Conservation (phyloP, 768 basidiomycete genomes). For the Hortiboletus flavorubellus region DNA sequence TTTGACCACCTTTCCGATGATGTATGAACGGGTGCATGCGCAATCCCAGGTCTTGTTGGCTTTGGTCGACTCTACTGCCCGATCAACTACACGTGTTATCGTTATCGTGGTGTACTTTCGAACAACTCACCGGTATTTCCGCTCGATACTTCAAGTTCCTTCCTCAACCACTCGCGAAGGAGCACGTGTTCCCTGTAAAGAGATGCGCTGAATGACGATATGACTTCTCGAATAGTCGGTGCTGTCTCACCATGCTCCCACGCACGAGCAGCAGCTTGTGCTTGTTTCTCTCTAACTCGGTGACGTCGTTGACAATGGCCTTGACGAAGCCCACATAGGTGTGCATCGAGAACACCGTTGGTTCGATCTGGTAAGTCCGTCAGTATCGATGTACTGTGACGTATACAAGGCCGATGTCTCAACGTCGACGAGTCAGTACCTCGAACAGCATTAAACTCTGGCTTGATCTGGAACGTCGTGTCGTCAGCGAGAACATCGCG, state of each 20-base stretch:
- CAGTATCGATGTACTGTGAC: slow-evolving; percentile 1
- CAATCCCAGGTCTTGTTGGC: background rate
- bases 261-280: slow-evolving; percentile 29
- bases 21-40: slow-evolving; percentile 28
- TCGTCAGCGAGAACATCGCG: background rate
- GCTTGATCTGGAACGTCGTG: slow-evolving; percentile 39
- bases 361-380: slow-evolving; percentile 40
- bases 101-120: background rate
- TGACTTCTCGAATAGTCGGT: background rate
- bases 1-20: slow-evolving; percentile 44
- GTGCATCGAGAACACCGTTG: slow-evolving; percentile 49
- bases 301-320: slow-evolving; percentile 41
- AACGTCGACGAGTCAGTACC: slow-evolving; percentile 23
- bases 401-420: background rate
- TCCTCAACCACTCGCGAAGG: no score
- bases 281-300: slow-evolving; percentile 29
- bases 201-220: background rate
- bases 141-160: background rate
- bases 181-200: no score
- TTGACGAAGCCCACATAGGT: slow-evolving; percentile 43
- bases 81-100: background rate
- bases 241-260: slow-evolving; percentile 40
- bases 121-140: slow-evolving; percentile 1
- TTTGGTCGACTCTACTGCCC: background rate
- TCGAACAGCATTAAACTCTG: slow-evolving; percentile 53